Conservation (phyloP, 257 asterid genomes). For the Plectranthus barbatus region DNA sequence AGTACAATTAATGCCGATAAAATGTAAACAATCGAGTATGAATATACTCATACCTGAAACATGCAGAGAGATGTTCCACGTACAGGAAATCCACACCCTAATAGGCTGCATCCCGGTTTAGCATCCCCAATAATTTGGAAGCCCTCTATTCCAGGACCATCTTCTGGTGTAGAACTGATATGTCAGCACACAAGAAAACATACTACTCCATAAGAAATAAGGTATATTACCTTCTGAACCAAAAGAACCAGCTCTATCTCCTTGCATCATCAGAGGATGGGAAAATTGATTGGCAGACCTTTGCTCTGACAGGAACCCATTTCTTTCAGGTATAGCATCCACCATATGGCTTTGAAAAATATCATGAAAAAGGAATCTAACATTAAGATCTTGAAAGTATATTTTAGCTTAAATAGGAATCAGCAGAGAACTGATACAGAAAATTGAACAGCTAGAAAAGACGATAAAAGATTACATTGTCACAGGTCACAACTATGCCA, state of each 20-base stretch:
- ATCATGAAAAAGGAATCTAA: background rate
- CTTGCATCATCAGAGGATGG: constrained; percentile 34
- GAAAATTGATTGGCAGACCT: constrained; percentile 34
- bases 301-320: constrained; percentile 41
- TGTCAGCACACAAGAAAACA: constrained; percentile 2
- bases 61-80: constrained; percentile 97
- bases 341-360: constrained; percentile 27
- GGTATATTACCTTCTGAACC: constrained; percentile 57
- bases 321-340: constrained; percentile 41
- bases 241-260: constrained; percentile 47
- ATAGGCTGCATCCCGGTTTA: constrained; percentile 79
- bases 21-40: background rate
- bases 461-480: background rate
- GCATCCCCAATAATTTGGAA: constrained; percentile 96
- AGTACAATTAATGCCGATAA: background rate
- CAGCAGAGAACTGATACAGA: background rate
- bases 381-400: background rate
- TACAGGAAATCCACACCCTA: constrained; percentile 91
- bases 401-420: background rate
- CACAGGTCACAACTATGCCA: background rate
- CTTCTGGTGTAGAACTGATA: constrained; percentile 39
- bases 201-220: constrained; percentile 6
- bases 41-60: constrained; percentile 70
- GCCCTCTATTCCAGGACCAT: constrained; percentile 84
- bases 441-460: background rate